Base-by-base conservation (phyloP, 768 basidiomycete species). In the Pleurotus ostreatus region DNA sequence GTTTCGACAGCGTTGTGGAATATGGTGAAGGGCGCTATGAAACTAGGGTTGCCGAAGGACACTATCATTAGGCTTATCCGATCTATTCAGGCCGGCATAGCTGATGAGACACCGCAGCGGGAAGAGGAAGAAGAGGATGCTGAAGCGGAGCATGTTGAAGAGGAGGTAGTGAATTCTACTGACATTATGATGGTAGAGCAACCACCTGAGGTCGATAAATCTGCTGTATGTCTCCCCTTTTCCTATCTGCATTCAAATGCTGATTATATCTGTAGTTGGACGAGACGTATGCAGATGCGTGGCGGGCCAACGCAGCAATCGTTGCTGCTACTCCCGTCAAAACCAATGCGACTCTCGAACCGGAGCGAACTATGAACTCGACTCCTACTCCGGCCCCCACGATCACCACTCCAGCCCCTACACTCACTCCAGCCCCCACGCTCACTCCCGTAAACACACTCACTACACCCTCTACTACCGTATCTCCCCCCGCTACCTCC, bases 1-100 rank as follows among this genome's bases (percentile, higher is more conserved):
- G 87, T 91, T 15, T 87, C 85, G 4, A 74, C 76, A 54, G 74
- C 81, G 18, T 69, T 92, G 47, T 91, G 88, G 89, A 87, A 88
- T 64, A 76, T 91, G 70, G 86, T 88, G 4, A 73, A 78, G 44
- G 84, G 82, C 0, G 78, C 75, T 39, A 64, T 92, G 63, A 74
- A 75, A 26, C 72, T 76, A 1, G 87, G 88, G 2, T 64, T 90
- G 65, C 68, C 76, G 61, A 87, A 80, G 68, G 85, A 86, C 3
- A 76, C 78, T 2, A 84, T 89, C 40, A 62, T 88, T 26, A 73
- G 78, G 54, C 65, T 92, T 47, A 74, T 90, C 20, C 70, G 72
- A 37, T 76, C 79, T 2, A 81, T 89, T 11, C 84, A 87, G 65
- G 71, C 75, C 34, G 83, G 84, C 0, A 71, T 78, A 13, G 70